Conservation (phyloP, 805 yeast species). For the Millerozyma miso region DNA sequence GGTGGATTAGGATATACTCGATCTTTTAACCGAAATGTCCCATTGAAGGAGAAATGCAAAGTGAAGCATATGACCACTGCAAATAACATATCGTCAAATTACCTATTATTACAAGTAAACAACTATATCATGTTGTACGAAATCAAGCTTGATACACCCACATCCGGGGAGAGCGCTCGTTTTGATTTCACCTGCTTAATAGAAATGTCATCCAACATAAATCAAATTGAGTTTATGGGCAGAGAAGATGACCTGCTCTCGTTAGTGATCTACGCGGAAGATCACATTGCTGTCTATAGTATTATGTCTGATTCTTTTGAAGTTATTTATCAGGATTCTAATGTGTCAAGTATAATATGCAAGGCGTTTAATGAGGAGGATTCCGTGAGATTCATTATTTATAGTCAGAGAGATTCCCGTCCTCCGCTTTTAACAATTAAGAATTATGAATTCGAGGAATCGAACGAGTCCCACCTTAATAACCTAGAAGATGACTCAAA, state of each 20-base stretch:
- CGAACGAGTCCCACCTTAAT: background rate
- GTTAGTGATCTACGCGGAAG: constrained; percentile 1
- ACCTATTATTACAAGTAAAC: background rate
- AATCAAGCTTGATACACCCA: background rate
- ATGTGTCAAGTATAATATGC: background rate
- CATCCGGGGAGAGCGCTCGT: background rate
- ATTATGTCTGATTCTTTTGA: constrained; percentile 3
- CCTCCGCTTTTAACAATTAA: background rate
- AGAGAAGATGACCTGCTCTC: background rate
- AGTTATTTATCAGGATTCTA: background rate
- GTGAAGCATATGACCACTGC: background rate
- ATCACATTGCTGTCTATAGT: constrained; percentile 4
- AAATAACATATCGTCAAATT: background rate
- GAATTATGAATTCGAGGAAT: background rate
- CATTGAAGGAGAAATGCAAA: background rate
- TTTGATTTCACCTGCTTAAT: background rate
- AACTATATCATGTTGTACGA: background rate
- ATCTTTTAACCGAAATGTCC: background rate
- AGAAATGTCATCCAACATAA: background rate
- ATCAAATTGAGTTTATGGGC: background rate
- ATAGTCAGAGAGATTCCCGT: background rate
- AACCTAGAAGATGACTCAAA: constrained; percentile 7
- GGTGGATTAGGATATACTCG: background rate
- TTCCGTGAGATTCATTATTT: background rate
- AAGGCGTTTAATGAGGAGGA: background rate